Conservation (phyloP, 805 yeast genomes). For the Starmerella geochares region DNA sequence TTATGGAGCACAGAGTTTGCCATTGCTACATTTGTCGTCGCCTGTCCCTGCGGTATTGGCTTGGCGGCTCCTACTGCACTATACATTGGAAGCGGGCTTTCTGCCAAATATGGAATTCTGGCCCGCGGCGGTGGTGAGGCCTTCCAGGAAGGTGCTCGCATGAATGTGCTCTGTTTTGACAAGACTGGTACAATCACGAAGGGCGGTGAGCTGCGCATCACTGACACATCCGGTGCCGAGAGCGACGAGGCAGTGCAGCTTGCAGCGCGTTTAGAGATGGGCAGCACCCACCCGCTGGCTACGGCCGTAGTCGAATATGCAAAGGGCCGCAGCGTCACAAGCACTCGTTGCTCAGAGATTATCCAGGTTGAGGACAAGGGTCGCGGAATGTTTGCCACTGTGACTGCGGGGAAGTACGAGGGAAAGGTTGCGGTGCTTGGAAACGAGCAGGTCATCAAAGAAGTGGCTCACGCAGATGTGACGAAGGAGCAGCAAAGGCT, state of each 20-base stretch:
- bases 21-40: conserved; percentile 69
- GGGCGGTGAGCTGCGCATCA: conserved; percentile 50
- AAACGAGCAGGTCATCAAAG: conserved; percentile 50
- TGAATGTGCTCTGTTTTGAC: conserved; percentile 61
- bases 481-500: conserved; percentile 30
- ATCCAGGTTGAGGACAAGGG: conserved; percentile 19
- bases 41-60: conserved; percentile 81
- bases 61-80: conserved; percentile 77
- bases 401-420: conserved; percentile 15
- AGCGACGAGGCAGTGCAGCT: conserved; percentile 36
- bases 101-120: conserved; percentile 65
- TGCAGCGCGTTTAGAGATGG: conserved; percentile 39
- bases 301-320: conserved; percentile 43
- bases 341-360: conserved; percentile 17
- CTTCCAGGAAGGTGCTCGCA: conserved; percentile 61
- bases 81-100: conserved; percentile 68
- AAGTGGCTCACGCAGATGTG: conserved; percentile 37
- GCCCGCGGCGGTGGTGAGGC: conserved; percentile 78
- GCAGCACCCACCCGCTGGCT: conserved; percentile 63
- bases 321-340: conserved; percentile 14
- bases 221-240: conserved; percentile 36
- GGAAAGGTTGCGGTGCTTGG: conserved; percentile 36
- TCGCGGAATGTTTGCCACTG: conserved; percentile 22
- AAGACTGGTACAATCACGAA: conserved; percentile 68
- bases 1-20: conserved; percentile 72